A percentile compares a stretch with the other conserved stretches of the same genome.
phyloP scores from a whole-genome alignment of 140 eudicot species.

The Flaveria floridana region DNA sequence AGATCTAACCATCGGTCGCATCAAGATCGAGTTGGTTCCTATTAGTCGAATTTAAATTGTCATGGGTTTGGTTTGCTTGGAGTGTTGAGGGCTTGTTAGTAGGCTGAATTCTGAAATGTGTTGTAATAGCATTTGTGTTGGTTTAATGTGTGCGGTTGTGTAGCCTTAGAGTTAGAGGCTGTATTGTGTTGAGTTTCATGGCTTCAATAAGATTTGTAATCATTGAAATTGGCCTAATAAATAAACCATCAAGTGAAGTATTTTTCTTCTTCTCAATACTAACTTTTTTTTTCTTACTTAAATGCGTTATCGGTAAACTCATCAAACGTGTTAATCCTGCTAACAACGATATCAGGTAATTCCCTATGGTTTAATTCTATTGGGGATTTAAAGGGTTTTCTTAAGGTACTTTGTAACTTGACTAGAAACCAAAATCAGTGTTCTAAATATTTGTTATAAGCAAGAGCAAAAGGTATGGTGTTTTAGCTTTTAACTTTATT shows the following conservation, averaged over 20 bases:
- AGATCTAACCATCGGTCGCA: conserved; percentile 9
- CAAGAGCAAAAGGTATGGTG: neutral
- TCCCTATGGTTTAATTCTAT: too few relatives aligned
- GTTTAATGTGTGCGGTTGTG: neutral
- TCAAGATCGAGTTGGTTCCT: conserved; percentile 24
- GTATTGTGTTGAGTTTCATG: conserved; percentile 9
- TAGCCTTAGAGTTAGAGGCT: neutral
- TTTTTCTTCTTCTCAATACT: neutral
- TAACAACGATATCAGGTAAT: too few relatives aligned
- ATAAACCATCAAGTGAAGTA: neutral
- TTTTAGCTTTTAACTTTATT: too few relatives aligned
- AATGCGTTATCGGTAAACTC: too few relatives aligned
- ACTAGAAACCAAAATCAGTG: neutral
- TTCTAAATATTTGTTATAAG: neutral
- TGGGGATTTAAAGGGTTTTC: too few relatives aligned
- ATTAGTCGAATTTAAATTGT: neutral
- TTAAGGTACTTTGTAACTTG: neutral
- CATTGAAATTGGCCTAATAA: neutral
- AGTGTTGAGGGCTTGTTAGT: neutral
- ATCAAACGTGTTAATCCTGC: too few relatives aligned
- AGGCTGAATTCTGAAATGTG: neutral
- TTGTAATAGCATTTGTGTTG: neutral
- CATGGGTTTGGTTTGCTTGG: conserved; percentile 1
- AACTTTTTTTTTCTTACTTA: neutral
- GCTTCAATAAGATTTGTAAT: neutral